Evolutionary conservation across 768 basidiomycete genomes (phyloP).

Genomic region (Kwoniella heveanensis): DNA sequence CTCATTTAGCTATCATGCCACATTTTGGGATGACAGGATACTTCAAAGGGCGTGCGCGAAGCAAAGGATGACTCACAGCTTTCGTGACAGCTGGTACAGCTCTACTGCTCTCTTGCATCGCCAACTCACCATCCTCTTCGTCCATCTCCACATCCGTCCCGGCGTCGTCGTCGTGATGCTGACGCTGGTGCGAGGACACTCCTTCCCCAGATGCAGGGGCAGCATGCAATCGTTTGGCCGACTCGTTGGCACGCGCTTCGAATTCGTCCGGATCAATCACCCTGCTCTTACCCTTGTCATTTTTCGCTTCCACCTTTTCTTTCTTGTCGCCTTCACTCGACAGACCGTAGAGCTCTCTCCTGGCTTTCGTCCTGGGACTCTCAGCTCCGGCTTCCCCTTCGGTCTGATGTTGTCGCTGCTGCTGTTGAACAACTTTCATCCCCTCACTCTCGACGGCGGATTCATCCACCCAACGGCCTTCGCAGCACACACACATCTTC

Average conservation of each 20-base stretch:
- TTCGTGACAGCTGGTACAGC: neutral
- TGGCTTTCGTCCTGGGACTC: conserved; percentile 41
- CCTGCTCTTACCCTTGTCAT: conserved; percentile 24
- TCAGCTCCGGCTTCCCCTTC: conserved; percentile 9
- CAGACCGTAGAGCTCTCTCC: conserved; percentile 42
- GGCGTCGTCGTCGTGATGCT: conserved; percentile 4
- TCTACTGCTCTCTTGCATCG: neutral
- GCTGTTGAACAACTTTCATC: neutral
- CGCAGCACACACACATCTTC: conserved; percentile 49
- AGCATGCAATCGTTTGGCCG: conserved; percentile 1
- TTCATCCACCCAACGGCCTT: conserved; percentile 39
- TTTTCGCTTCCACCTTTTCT: conserved; percentile 18
- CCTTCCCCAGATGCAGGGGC: neutral
- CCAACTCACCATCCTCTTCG: conserved; percentile 7
- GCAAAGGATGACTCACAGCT: conserved; percentile 8
- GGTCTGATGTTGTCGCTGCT: no score
- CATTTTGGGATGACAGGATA: neutral
- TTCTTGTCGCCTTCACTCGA: neutral
- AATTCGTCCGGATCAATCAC: conserved; percentile 22
- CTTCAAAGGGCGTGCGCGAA: no score
- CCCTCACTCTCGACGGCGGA: neutral
- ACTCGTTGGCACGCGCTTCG: conserved; percentile 15
- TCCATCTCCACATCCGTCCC: conserved; percentile 15
- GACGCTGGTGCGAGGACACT: neutral
- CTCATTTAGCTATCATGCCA: no score